These are phyloP conservation scores for Pilasporangium apinafurcum DNA, from an alignment of 352 stramenopile species.

Conservation along the genomic window DNA sequence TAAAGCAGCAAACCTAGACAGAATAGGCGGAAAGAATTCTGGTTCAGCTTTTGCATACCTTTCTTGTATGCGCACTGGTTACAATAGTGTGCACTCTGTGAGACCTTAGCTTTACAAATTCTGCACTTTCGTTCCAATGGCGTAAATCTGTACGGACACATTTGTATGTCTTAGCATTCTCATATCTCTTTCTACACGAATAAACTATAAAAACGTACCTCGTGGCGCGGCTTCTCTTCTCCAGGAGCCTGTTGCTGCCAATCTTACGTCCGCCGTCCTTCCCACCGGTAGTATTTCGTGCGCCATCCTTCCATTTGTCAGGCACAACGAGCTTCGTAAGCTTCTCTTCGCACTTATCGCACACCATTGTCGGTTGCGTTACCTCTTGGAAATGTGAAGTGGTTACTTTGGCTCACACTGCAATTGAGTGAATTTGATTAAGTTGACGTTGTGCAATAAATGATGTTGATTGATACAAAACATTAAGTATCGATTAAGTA, in stretches of 20 bases:
- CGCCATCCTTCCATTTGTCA: constrained; percentile 68
- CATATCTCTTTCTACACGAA: background rate
- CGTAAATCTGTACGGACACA: constrained; percentile 27
- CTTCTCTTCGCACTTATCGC: constrained; percentile 70
- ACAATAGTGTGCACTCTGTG: constrained; percentile 59
- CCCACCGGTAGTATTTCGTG: constrained; percentile 45
- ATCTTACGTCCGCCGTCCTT: constrained; percentile 44
- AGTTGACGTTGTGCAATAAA: background rate
- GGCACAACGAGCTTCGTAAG: constrained; percentile 71
- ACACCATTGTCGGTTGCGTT: constrained; percentile 33
- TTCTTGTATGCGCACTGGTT: constrained; percentile 79
- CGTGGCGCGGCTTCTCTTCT: constrained; percentile 31
- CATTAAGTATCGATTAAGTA: constrained; percentile 18
- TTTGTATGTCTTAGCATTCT: background rate
- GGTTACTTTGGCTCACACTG: background rate
- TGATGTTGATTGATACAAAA: constrained; percentile 2
- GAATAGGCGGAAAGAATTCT: background rate
- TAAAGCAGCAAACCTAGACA: background rate
- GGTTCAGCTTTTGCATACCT: constrained; percentile 24
- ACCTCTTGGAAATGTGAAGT: background rate
- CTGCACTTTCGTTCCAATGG: constrained; percentile 46
- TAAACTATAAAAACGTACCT: constrained; percentile 13
- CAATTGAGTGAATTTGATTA: background rate
- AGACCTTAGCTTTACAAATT: constrained; percentile 57
- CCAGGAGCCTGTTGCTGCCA: constrained; percentile 29